phyloP scores from a whole-genome alignment of 2,329 filamentous ascomycete species.

The Parastagonospora avenae region DNA sequence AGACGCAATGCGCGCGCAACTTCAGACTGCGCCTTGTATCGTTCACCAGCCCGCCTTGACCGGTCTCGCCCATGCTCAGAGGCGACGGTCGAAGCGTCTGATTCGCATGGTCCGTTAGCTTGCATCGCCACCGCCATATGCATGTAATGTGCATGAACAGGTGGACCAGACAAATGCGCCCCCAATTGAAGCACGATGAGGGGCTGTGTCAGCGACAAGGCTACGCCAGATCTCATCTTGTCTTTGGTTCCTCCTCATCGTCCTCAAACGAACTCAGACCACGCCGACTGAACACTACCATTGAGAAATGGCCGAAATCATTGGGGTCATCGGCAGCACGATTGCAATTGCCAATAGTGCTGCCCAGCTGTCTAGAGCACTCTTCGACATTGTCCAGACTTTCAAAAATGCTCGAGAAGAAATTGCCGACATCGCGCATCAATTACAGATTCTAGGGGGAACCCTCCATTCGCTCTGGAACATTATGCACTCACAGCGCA shows the following conservation, averaged over 20 bases:
- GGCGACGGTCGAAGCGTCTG: too few species aligned
- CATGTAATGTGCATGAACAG: background rate
- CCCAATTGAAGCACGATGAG: background rate
- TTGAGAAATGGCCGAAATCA: conserved; percentile 10
- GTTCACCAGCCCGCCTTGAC: too few species aligned
- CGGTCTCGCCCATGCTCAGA: too few species aligned
- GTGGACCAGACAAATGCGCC: background rate
- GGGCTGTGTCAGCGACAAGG: conserved; percentile 12
- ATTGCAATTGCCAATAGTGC: conserved; percentile 19
- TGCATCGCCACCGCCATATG: background rate
- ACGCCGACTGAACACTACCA: too few species aligned
- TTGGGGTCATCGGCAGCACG: conserved; percentile 9
- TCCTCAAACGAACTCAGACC: background rate
- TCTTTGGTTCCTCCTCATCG: background rate
- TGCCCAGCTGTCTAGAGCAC: conserved; percentile 19
- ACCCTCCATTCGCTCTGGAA: conserved; percentile 11
- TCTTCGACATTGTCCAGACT: conserved; percentile 20
- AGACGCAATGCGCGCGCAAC: too few species aligned
- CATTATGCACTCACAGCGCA: conserved; percentile 4
- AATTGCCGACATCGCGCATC: conserved; percentile 19
- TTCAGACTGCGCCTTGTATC: too few species aligned
- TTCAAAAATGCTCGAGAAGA: conserved; percentile 21
- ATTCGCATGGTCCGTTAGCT: background rate
- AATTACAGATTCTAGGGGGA: conserved; percentile 10
- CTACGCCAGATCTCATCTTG: background rate